These are phyloP conservation scores for Populus simonii DNA, from an alignment of 345 rosid species.

Conservation along the genomic window DNA sequence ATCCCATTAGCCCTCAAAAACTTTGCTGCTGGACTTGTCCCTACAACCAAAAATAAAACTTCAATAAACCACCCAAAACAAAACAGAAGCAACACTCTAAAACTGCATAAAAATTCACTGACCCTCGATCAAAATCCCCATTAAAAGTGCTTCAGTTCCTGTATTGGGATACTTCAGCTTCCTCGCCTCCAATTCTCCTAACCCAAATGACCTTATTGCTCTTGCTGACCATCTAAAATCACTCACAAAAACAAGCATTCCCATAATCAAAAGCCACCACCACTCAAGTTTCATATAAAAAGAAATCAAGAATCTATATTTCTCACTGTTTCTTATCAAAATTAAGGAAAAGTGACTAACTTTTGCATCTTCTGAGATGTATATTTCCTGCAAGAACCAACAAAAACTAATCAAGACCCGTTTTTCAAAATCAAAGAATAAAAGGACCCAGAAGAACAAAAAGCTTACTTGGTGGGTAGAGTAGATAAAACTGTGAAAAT, in stretches of 20 bases:
- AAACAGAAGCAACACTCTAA: not conserved
- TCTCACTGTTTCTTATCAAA: not conserved
- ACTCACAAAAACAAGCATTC: not conserved
- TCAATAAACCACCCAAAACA: not conserved
- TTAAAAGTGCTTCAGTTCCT: conserved; percentile 78
- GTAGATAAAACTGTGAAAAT: conserved; percentile 47
- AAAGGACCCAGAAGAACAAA: not conserved
- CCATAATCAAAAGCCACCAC: not conserved
- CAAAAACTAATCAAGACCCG: not conserved
- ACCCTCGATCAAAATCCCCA: conserved; percentile 96
- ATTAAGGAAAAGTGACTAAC: conserved; percentile 34
- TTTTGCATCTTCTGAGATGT: conserved; percentile 53
- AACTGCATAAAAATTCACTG: conserved; percentile 17
- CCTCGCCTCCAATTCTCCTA: conserved; percentile 89
- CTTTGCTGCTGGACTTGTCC: conserved; percentile 83
- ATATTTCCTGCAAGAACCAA: conserved; percentile 50
- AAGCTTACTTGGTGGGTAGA: conserved; percentile 61
- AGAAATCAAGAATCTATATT: not conserved
- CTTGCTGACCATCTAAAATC: conserved; percentile 84
- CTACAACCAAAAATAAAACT: conserved; percentile 30
- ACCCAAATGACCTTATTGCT: conserved; percentile 70
- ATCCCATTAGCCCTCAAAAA: conserved; percentile 76
- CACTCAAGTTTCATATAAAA: not conserved
- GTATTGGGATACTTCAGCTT: conserved; percentile 80
- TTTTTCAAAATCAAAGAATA: not conserved